These are phyloP conservation scores for Ganoderma lucidum DNA, from an alignment of 1,284 basidiomycete species.

Conservation along the genomic window DNA sequence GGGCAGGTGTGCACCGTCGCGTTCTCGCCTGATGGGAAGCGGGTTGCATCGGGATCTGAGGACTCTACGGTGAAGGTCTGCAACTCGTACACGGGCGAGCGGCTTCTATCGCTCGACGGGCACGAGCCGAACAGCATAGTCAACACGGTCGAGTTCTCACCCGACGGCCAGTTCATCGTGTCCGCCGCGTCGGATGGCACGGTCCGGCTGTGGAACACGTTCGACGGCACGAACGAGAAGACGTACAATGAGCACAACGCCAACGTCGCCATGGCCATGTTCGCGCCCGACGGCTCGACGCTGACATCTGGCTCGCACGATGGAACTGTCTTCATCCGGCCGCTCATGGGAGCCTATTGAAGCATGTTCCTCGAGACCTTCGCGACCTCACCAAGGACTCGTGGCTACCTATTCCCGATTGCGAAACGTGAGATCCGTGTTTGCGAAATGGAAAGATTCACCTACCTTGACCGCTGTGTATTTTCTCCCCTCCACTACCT, in stretches of 20 bases:
- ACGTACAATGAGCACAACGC: conserved; percentile 29
- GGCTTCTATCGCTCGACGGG: conserved; percentile 9
- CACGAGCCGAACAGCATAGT: conserved; percentile 14
- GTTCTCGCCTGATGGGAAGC: conserved; percentile 45
- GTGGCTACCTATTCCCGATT: background rate
- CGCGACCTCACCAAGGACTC: background rate
- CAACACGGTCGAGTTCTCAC: conserved; percentile 35
- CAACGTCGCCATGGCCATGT: conserved; percentile 38
- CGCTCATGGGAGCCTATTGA: background rate
- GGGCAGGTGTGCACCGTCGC: conserved; percentile 43
- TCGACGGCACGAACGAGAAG: conserved; percentile 10
- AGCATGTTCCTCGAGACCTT: background rate
- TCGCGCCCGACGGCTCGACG: conserved; percentile 42
- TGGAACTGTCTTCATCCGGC: conserved; percentile 34
- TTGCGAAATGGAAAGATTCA: too few relatives aligned
- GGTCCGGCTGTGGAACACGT: conserved; percentile 26
- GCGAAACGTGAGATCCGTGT: too few relatives aligned
- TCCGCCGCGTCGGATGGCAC: conserved; percentile 20
- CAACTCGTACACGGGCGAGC: conserved; percentile 26
- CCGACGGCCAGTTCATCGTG: conserved; percentile 23
- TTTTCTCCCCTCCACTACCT: too few relatives aligned
- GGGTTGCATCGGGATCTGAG: conserved; percentile 23
- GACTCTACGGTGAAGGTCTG: conserved; percentile 26
- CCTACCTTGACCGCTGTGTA: too few relatives aligned
- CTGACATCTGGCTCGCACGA: conserved; percentile 47